phyloP scores from a whole-genome alignment of 106 monocot species.

The Xerophyta viscosa region DNA sequence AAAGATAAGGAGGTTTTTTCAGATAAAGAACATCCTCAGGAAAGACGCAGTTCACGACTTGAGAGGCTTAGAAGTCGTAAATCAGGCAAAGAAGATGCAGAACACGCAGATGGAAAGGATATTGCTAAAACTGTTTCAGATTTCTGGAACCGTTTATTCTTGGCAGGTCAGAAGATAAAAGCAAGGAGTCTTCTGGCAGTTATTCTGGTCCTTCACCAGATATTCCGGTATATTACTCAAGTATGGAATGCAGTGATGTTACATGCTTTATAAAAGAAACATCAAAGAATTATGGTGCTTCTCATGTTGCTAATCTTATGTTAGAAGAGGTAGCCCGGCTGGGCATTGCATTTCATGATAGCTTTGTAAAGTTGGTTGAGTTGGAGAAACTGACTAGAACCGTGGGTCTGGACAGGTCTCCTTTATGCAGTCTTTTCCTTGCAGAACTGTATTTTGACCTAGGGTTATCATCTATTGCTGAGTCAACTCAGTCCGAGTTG shows the following conservation, averaged over 20 bases:
- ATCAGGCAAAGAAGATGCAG: constrained; percentile 78
- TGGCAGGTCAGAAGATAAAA: constrained; percentile 16
- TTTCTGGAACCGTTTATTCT: constrained; percentile 72
- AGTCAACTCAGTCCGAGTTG: constrained; percentile 37
- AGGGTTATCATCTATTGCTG: constrained; percentile 32
- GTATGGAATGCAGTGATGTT: constrained; percentile 49
- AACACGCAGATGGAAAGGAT: constrained; percentile 43
- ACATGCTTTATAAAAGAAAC: constrained; percentile 34
- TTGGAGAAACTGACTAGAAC: constrained; percentile 74
- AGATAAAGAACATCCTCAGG: constrained; percentile 84
- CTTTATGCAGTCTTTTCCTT: constrained; percentile 71
- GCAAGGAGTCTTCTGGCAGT: constrained; percentile 18
- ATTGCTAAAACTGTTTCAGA: constrained; percentile 47
- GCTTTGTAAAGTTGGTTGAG: constrained; percentile 43
- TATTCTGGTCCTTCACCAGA: constrained; percentile 17
- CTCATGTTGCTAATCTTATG: constrained; percentile 62
- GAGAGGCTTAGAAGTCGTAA: constrained; percentile 97
- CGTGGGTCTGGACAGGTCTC: constrained; percentile 74
- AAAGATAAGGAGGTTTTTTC: constrained; percentile 50
- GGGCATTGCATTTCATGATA: constrained; percentile 33
- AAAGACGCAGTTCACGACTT: constrained; percentile 86
- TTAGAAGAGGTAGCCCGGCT: constrained; percentile 76
- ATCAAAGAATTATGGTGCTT: constrained; percentile 57
- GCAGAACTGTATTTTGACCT: constrained; percentile 87
- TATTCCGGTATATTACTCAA: constrained; percentile 29